Evolutionary conservation across 2,329 filamentous ascomycete species (phyloP), one percentile per base, ranked within the genome.

Genomic region (Alternaria infectoria): DNA sequence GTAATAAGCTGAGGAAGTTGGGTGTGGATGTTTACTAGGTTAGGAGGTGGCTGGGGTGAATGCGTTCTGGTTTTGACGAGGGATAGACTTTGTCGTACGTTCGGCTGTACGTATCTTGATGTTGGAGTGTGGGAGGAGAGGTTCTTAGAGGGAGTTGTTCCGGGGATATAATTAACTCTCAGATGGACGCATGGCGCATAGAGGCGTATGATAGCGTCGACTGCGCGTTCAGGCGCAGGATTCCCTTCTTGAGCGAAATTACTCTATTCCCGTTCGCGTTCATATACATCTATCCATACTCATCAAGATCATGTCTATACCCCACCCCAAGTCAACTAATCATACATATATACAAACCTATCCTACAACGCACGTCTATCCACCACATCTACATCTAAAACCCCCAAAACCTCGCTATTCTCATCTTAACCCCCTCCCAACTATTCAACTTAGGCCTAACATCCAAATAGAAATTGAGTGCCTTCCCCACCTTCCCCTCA

Each of bases 381-480:
- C 26, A 28, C 15, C 32, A 21, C 15, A 50, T 25, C 11, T 9
- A 23, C 8, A 3, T 25, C 8, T 67, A 86, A 28, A 85, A 75
- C 2, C 86, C 85, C 66, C 83, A 74, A 60, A 84, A 82, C 56
- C 74, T 80, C 65, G 78, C 78, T 45, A 84, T 81, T 67, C 88
- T 83, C 84, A 88, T 86, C 76, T 84, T 86, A 66, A 85, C 83
- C 4, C 87, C 88, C 72, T 90, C 88, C 79, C 83, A 86, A 59
- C 79, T 87, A 75, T 90, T 90, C 76, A 90, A 63, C 80, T 90
- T 90, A 7, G 88, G 88, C 70, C 88, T 81, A 6, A 90, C 88
- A 74, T 90, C 88, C 55, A 90, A 74, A 74, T 88, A 90, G 70
- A 90, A 90, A 69, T 85, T 90, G 69, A 90, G 73, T 47, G 83